Evolutionary conservation across 2,329 filamentous ascomycete genomes (phyloP).

Genomic region (Aspergillus viridinutans): DNA sequence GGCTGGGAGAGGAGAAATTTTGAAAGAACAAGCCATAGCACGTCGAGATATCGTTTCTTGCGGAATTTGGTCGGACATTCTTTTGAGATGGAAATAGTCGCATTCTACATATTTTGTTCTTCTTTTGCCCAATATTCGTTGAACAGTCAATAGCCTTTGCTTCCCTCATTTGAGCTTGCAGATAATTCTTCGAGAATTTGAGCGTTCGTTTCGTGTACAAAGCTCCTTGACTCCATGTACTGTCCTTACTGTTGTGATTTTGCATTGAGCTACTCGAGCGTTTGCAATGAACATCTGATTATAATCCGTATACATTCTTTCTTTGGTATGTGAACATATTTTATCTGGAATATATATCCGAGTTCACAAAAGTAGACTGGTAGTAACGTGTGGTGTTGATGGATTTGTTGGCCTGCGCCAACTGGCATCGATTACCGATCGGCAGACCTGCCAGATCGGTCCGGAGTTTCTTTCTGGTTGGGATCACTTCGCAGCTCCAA

Average conservation of each 20-base stretch:
- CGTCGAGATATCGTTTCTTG: background rate
- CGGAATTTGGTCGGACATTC: background rate
- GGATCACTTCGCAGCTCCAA: background rate
- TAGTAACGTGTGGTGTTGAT: background rate
- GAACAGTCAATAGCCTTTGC: background rate
- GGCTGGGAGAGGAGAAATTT: conserved; percentile 52
- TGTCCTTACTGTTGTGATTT: background rate
- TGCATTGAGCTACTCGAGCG: background rate
- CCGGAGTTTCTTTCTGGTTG: background rate
- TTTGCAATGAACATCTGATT: background rate
- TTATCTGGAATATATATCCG: background rate
- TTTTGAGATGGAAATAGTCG: background rate
- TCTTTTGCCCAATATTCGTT: background rate
- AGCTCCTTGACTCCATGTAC: background rate
- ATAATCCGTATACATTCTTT: background rate
- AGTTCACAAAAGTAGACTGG: background rate
- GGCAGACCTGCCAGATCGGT: conserved; percentile 6
- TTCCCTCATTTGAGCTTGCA: background rate
- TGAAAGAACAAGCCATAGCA: conserved; percentile 7
- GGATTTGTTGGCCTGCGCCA: background rate
- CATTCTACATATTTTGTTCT: background rate
- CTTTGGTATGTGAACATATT: background rate
- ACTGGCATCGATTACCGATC: background rate
- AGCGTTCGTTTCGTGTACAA: background rate
- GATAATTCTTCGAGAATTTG: background rate